phyloP scores from a whole-genome alignment of 129 eudicot species.

The Sambucus nigra region DNA sequence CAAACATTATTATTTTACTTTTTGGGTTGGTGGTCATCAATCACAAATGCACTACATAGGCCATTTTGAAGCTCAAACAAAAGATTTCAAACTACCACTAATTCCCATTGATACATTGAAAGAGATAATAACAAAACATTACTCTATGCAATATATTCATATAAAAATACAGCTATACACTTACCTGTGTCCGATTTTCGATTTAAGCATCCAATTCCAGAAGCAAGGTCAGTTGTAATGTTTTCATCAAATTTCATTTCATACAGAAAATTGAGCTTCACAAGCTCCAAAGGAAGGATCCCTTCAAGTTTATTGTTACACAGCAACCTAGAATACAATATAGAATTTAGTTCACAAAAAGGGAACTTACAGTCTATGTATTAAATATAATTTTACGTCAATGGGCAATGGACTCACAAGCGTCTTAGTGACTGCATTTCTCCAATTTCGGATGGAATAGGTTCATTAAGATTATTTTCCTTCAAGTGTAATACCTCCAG shows the following conservation, averaged over 20 bases:
- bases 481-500: constrained; percentile 80
- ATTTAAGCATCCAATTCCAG: constrained; percentile 39
- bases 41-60: no score
- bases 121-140: no score
- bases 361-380: constrained; percentile 1
- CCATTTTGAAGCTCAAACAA: no score
- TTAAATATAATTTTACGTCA: neutral
- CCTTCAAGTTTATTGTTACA: constrained; percentile 64
- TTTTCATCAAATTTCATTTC: constrained; percentile 54
- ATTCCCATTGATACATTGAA: no score
- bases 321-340: constrained; percentile 45
- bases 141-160: no score
- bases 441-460: constrained; percentile 61
- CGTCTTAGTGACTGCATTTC: constrained; percentile 49
- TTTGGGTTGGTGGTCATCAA: no score
- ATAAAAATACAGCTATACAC: constrained; percentile 1
- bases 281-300: constrained; percentile 42
- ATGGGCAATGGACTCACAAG: constrained; percentile 42
- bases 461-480: constrained; percentile 59
- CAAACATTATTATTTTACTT: no score
- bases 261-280: constrained; percentile 32
- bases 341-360: neutral
- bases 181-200: constrained; percentile 85
- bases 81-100: no score
- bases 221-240: constrained; percentile 33